phyloP scores from a whole-genome alignment of 768 basidiomycete species.

The Mycena sanguinolenta region DNA sequence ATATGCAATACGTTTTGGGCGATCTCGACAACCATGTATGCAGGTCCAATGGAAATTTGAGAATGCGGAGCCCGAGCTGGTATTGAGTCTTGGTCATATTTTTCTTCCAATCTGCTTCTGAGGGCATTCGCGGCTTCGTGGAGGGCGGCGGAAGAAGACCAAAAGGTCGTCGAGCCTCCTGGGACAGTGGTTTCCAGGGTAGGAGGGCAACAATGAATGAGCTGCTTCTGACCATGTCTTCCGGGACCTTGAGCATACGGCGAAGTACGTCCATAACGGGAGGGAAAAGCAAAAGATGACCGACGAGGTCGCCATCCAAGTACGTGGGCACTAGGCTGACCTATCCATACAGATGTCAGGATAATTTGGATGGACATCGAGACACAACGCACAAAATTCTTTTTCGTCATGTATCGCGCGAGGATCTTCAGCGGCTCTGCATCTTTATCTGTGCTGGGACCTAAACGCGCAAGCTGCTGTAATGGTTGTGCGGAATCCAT shows the following conservation, averaged over 20 bases:
- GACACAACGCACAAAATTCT: conserved; percentile 62
- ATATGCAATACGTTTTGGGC: conserved; percentile 61
- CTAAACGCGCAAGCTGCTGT: conserved; percentile 68
- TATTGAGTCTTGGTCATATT: conserved; percentile 43
- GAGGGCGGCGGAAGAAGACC: conserved; percentile 11
- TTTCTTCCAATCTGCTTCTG: conserved; percentile 39
- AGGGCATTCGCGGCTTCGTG: conserved; percentile 13
- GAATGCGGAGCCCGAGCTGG: conserved; percentile 56
- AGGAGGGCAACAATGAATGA: conserved; percentile 59
- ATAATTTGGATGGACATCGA: conserved; percentile 17
- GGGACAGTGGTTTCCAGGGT: conserved; percentile 58
- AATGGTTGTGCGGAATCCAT: conserved; percentile 46
- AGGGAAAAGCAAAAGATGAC: conserved; percentile 70
- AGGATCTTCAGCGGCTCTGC: conserved; percentile 55
- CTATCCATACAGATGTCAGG: conserved; percentile 46
- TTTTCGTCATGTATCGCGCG: conserved; percentile 59
- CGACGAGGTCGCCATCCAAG: conserved; percentile 63
- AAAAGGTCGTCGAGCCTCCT: conserved; percentile 43
- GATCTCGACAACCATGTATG: conserved; percentile 59
- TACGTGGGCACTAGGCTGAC: conserved; percentile 61
- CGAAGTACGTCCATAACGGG: conserved; percentile 49
- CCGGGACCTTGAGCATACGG: conserved; percentile 57
- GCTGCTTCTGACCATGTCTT: conserved; percentile 45
- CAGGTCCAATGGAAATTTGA: conserved; percentile 63
- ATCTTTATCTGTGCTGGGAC: conserved; percentile 56